These are phyloP conservation scores for Aspergillus funiculosus DNA, from an alignment of 495 filamentous ascomycete genomes.

Conservation along the genomic window DNA sequence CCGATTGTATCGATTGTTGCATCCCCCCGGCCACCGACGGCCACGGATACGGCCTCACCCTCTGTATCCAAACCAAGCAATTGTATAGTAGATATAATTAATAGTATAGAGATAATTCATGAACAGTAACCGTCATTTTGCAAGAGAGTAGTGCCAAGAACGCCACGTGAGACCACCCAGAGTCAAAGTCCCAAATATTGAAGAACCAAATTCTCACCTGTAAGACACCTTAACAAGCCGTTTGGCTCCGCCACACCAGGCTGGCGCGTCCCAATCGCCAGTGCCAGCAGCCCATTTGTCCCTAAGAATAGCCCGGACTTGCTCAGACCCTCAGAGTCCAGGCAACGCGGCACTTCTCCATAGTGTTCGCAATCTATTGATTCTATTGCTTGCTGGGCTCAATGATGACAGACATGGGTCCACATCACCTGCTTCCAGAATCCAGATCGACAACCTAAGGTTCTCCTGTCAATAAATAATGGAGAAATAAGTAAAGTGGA, in stretches of 20 bases:
- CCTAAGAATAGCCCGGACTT: slow-evolving; percentile 11
- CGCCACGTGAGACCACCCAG: slow-evolving; percentile 1
- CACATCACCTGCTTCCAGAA: slow-evolving; percentile 1
- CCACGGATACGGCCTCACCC: neutral
- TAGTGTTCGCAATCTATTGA: neutral
- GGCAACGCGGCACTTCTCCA: neutral
- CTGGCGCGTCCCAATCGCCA: slow-evolving; percentile 15
- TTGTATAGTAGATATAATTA: no score
- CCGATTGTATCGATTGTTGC: slow-evolving; percentile 20
- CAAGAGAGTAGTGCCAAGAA: slow-evolving; percentile 4
- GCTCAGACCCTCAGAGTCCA: no score
- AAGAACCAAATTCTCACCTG: neutral
- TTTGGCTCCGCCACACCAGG: slow-evolving; percentile 14
- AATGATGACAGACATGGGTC: slow-evolving; percentile 4
- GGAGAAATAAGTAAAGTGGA: neutral
- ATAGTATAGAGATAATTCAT: neutral
- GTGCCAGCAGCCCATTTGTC: slow-evolving; percentile 6
- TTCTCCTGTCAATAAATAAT: neutral
- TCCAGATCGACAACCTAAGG: slow-evolving; percentile 8
- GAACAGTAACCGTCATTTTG: neutral
- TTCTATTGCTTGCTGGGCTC: neutral
- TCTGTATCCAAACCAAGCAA: no score
- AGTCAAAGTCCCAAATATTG: no score
- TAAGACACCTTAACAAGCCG: no score
- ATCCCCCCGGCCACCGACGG: slow-evolving; percentile 18